Evolutionary conservation across 2,329 filamentous ascomycete species (phyloP), one percentile per base, ranked within the genome.

Genomic region (Exophiala lecanii-corni): DNA sequence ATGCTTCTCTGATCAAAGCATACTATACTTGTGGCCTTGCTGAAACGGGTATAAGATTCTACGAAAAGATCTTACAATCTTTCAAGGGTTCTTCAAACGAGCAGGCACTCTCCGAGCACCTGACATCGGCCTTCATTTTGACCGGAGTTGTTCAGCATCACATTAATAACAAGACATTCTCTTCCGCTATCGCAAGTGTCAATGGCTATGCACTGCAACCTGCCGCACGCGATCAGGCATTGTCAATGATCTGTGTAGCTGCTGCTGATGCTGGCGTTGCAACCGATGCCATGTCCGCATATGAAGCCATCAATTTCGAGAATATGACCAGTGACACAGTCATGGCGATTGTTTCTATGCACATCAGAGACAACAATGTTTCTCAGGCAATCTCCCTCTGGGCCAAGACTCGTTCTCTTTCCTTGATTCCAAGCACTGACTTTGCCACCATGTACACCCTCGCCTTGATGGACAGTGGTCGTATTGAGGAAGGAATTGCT

Each of bases 391-490:
- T 84, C 51, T 76, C 81, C 51, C 91, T 88, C 68, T 96, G 91
- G 89, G 76, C 79, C 40, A 72, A 86, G 43, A 71, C 96, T 41
- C 79, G 75, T 47, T 62, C 74, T 39, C 74, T 79, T 23, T 75
- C 76, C 5, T 41, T 54, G 31, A 28, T 36, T 30, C 41, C 50
- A 19, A 53, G 26, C 9, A 62, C 74, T 41, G 71, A 80, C 21
- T 83, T 94, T 63, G 84, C 88, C 9, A 79, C 86, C 44, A 95
- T 96, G 88, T 95, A 91, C 59, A 81, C 86, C 10, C 80, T 94
- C 44, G 87, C 89, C 36, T 73, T 97, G 63, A 84, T 97, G 60
- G 85, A 86, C 41, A 87, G 86, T 50, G 88, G 89, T 31, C 82
- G 89, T 58, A 78, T 89, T 36, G 80, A 83, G n/a, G 86, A 91